Evolutionary conservation across 345 rosid species (phyloP), one percentile per base, ranked within the genome.

Genomic region (Eucalyptus shirleyi): DNA sequence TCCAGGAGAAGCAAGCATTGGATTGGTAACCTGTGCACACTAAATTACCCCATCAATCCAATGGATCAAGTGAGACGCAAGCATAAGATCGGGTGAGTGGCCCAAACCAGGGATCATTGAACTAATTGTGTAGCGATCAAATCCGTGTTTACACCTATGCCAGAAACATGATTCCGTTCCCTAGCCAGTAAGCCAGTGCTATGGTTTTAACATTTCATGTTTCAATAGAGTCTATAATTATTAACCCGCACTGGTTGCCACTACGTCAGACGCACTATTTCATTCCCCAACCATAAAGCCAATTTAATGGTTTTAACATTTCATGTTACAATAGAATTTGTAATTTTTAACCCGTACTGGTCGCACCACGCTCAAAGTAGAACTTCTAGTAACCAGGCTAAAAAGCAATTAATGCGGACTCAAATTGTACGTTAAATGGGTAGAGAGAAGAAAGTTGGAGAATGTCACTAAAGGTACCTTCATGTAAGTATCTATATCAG

Each of bases 401-500:
- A 30, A 28, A 30, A 65, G 32, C 72, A 30, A 30, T 30, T 14
- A 62, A 8, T 30, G 34, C 19, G 18, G 72, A 65, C 72, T 65
- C 72, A 65, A 65, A 65, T 65, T 30, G 72, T 30, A 65, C 37
- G 12, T 28, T 60, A 60, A 28, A 60, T 60, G 67, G 67, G 72
- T 65, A 14, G 19, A 65, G 77, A 42, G 56, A 87, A 86, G 24
- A 42, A 49, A 26, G 77, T 65, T 65, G 37, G 77, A 65, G 37
- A 65, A 65, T 86, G 59, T 45, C 50, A 49, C 19, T 45, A 24
- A 86, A 87, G 23, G 23, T 86, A 94, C 95, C 96, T 93, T 93
- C 93, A 93, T 92, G 88, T 92, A 94, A 45, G 92, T 87, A 82
- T 94, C 94, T 50, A 92, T 90, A 45, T 92, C 92, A 30, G 92